Conservation (phyloP, 2,329 filamentous ascomycete genomes). For the Chaetoscypha palmicola region DNA sequence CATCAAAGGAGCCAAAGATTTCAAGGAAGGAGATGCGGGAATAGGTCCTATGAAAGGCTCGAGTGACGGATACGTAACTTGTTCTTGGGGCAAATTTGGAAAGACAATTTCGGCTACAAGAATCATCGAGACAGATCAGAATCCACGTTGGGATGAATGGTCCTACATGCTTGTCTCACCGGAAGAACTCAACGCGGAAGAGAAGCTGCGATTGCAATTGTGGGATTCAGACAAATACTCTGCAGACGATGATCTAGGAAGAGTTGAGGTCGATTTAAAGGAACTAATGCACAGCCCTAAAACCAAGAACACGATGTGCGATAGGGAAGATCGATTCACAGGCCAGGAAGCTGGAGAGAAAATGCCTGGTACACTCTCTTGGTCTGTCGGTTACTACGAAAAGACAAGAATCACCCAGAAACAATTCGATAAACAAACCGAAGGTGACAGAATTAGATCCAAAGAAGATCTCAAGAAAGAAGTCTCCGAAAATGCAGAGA, state of each 20-base stretch:
- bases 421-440: constrained; percentile 55
- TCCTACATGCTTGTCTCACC: constrained; percentile 61
- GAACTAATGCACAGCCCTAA: constrained; percentile 52
- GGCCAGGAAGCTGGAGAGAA: constrained; percentile 57
- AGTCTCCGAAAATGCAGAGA: constrained; percentile 46
- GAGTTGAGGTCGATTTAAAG: constrained; percentile 63
- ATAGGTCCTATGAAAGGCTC: constrained; percentile 55
- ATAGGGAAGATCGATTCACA: constrained; percentile 58
- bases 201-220: constrained; percentile 61
- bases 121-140: constrained; percentile 56
- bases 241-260: constrained; percentile 67
- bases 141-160: constrained; percentile 66
- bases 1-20: constrained; percentile 60
- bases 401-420: constrained; percentile 57
- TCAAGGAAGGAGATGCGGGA: constrained; percentile 63
- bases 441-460: constrained; percentile 50
- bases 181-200: constrained; percentile 65
- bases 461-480: constrained; percentile 53
- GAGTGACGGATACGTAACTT: constrained; percentile 64
- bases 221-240: constrained; percentile 71
- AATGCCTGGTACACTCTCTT: constrained; percentile 62
- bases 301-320: constrained; percentile 54
- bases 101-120: constrained; percentile 61
- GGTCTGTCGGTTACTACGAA: constrained; percentile 65
- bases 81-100: constrained; percentile 73